Percentiles rank a stretch among this genome's conserved stretches.
These are phyloP conservation scores for Lupinus albus DNA, from an alignment of 306 rosid species.

Conservation along the genomic window DNA sequence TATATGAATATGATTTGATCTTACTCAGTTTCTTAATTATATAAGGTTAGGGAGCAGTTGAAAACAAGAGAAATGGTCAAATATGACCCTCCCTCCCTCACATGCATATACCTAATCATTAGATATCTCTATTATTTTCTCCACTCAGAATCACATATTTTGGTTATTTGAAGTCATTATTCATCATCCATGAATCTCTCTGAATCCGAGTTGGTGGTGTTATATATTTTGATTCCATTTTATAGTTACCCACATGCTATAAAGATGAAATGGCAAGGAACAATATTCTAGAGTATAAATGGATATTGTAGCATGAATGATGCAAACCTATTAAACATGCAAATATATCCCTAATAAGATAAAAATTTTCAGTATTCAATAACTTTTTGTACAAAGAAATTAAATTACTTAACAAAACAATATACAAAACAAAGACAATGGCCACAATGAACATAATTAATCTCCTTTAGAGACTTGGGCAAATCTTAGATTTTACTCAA, in stretches of 20 bases:
- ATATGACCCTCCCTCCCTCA: slow-evolving; percentile 26
- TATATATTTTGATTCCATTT: background rate
- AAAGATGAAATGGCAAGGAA: background rate
- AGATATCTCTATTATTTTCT: background rate
- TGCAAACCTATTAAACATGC: slow-evolving; percentile 65
- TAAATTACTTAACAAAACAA: background rate
- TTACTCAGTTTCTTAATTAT: slow-evolving; percentile 11
- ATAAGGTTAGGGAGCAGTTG: slow-evolving; percentile 42
- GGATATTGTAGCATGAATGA: slow-evolving; percentile 83
- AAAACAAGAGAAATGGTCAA: slow-evolving; percentile 42
- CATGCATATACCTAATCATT: slow-evolving; percentile 26
- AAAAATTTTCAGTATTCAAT: slow-evolving; percentile 30
- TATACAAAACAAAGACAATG: slow-evolving; percentile 24
- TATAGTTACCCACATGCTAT: slow-evolving; percentile 21
- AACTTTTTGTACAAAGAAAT: slow-evolving; percentile 6
- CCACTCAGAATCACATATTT: slow-evolving; percentile 7
- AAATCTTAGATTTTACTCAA: slow-evolving; percentile 20
- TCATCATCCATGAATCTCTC: slow-evolving; percentile 16
- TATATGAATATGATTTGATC: background rate
- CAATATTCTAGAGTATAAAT: too few species aligned
- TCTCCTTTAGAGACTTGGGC: slow-evolving; percentile 17
- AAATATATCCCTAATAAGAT: slow-evolving; percentile 37
- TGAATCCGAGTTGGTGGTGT: background rate
- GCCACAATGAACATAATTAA: background rate
- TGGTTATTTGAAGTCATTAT: background rate